Percentiles rank a stretch among this genome's conserved stretches.
Evolutionary conservation across 2,329 filamentous ascomycete genomes (phyloP).

Genomic region (Fusarium longipes): DNA sequence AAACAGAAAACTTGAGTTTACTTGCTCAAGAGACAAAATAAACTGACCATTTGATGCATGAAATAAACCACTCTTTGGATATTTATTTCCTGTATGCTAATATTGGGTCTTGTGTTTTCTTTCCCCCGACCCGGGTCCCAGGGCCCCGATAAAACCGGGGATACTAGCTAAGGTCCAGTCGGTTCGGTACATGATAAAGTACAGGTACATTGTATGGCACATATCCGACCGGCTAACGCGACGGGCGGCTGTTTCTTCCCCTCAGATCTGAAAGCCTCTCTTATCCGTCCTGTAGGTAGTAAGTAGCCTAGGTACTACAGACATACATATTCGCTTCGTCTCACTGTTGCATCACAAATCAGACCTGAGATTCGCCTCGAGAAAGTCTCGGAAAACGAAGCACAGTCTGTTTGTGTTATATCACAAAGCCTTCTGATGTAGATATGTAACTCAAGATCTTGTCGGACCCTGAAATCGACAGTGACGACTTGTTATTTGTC

Average conservation of each 20-base stretch:
- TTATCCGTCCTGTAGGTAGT: constrained; percentile 23
- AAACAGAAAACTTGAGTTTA: no score
- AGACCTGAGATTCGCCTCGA: constrained; percentile 9
- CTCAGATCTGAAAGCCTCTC: constrained; percentile 30
- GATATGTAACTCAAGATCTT: constrained; percentile 7
- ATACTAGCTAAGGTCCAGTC: constrained; percentile 5
- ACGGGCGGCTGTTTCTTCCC: background rate
- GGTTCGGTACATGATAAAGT: constrained; percentile 24
- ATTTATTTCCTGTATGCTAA: no score
- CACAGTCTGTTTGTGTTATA: background rate
- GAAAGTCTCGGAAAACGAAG: background rate
- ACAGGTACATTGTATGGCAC: constrained; percentile 1
- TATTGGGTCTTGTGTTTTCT: no score
- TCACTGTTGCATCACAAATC: constrained; percentile 7
- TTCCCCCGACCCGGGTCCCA: constrained; percentile 20
- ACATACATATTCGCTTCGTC: background rate
- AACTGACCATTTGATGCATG: no score
- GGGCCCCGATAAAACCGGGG: constrained; percentile 29
- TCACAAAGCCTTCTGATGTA: background rate
- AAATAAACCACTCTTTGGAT: no score
- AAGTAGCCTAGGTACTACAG: no score
- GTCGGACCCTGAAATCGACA: constrained; percentile 18
- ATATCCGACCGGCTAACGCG: constrained; percentile 1
- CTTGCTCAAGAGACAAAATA: no score
- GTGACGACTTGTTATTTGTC: constrained; percentile 18